Base-by-base conservation (phyloP, 768 basidiomycete species). In the Kwoniella sp. region DNA sequence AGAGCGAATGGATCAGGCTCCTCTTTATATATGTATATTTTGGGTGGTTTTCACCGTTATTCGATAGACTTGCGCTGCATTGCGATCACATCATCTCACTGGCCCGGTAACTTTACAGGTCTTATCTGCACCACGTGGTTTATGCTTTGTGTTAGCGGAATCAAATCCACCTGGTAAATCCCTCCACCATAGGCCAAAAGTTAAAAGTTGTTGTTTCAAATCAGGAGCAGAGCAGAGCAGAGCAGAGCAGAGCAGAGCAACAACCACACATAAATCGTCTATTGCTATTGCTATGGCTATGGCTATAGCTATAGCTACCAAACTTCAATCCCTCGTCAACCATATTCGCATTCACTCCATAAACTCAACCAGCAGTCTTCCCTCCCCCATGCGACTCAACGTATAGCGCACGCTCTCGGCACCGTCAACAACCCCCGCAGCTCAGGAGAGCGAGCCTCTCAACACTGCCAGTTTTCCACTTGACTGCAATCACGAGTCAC, bases 191-290 rank as follows among this genome's bases (percentile, higher is more conserved):
- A 44, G 15, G 15, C 44, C 55, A 55, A 44, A 25, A 17, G 21
- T 55, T 25, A 30, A 27, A 33, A 53, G 27, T 33, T 53, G 19
- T 27, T 53, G n/a, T 53, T 33, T n/a, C n/a, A n/a, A n/a, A n/a
- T n/a, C n/a, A n/a, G n/a, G n/a, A n/a, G n/a, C n/a, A n/a, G n/a
- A n/a, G n/a, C n/a, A n/a, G n/a, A n/a, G n/a, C n/a, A n/a, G n/a
- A n/a, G n/a, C n/a, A n/a, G n/a, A n/a, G n/a, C n/a, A n/a, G n/a
- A n/a, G n/a, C n/a, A n/a, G n/a, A n/a, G n/a, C n/a, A n/a, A n/a
- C n/a, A n/a, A n/a, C 22, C 22, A 17, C 19, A 55, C 36, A 33
- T 21, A 55, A 24, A 7, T 19, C 8, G 5, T 15, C 44, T 22
- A 26, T 17, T 46, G 40, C 25, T 21, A 21, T 33, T 25, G 25